Evolutionary conservation across 495 filamentous ascomycete species (phyloP), one percentile per base, ranked within the genome.

Genomic region (Tuber brumale): DNA sequence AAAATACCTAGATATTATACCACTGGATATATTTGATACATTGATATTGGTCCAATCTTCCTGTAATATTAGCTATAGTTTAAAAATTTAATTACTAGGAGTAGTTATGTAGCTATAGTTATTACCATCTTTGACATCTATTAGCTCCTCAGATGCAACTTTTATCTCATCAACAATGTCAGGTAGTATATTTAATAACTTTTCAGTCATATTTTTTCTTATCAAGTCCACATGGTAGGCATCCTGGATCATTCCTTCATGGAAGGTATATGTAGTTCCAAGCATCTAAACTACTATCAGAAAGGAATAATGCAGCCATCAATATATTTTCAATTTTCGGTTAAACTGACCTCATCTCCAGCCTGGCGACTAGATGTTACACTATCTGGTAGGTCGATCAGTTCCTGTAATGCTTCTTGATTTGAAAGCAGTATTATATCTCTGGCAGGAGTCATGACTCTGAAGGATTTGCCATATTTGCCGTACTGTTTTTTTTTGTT

Each of bases 391-490:
- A 78, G 44, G 23, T 5, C 14, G 35, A 69, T 75, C 46, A 73
- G 21, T 27, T 76, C 46, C 27, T 78, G 57, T 1, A 74, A 21
- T 16, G 72, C 31, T 35, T 41, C 35, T 6, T 18, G 44, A 16
- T 69, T 27, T 6, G 76, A 69, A 19, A 71, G 31, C 31, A 76
- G 31, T 42, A 74, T 43, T 14, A 75, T 31, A 41, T 71, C 75
- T 31, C 73, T 70, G 35, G 7, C 2, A 5, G 45, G 69, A 31
- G 42, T 41, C 6, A 51, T 39, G 27, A 80, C 72, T 46, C 76
- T 78, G 45, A 78, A 80, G 2, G 79, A 42, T 69, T 72, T 71
- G 31, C 69, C 43, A 16, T 69, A 72, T 4, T 69, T 42, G 0
- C 76, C 76, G 16, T 75, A 75, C 45, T 48, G 21, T 6, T 0